Base-by-base conservation (phyloP, 2,329 filamentous ascomycete genomes). In the Xylaria sp. region DNA sequence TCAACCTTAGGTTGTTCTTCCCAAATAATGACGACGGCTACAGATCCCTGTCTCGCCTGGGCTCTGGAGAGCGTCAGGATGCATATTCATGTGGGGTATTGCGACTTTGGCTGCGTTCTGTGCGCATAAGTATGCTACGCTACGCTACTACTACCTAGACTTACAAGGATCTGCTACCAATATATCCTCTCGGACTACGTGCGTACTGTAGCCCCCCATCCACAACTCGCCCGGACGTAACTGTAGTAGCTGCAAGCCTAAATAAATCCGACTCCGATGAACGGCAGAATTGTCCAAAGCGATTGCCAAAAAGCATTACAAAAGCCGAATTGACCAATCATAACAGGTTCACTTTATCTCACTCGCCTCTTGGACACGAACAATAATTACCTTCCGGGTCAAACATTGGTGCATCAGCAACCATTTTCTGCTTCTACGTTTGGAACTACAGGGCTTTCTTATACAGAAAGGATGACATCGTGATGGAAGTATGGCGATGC, bases 221-320 rank as follows among this genome's bases (percentile, higher is more conserved):
- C 36, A 38, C 36, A 38, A 38, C 33, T 36, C 31, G 31, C 31
- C 31, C 31, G 31, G 9, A 33, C 33, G 33, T 33, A 33, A 2
- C 7, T 33, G 33, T 33, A 15, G 36, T 40, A 40, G 44, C 33
- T 61, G 54, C 38, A 66, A 65, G 53, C 53, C 54, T 59, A 59
- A 69, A 42, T 42, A 59, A 70, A 44, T 42, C 68, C 65, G 33
- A 61, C 74, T 77, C 75, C 75, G 75, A 77, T 77, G 59, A 74
- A 72, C 75, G 75, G 75, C 73, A 72, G 49, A 60, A 40, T 51
- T 23, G 33, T 42, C 26, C 4, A 66, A 71, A 71, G 65, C 70
- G 33, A 73, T 73, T 71, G 68, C 66, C 60, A 72, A 71, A 72
- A 72, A 56, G 67, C 60, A 71, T 72, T 75, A 66, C 72, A 68